Evolutionary conservation across 1,284 basidiomycete genomes (phyloP).

Genomic region (Trichosporon sp.): DNA sequence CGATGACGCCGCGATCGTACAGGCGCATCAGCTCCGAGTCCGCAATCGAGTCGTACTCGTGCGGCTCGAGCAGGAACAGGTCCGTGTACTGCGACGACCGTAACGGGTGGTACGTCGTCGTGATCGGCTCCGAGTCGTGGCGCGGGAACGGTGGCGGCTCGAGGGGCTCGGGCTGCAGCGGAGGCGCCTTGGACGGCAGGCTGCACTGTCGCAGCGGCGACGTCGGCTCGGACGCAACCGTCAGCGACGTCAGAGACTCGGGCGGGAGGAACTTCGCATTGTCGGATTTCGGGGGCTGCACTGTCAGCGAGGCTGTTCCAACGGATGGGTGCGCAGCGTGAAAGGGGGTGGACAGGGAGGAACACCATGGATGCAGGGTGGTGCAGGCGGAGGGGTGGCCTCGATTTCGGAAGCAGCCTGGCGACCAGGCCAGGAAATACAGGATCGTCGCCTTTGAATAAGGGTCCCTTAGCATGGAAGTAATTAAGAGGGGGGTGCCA

Average conservation of each 20-base stretch:
- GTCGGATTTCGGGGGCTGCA: background rate
- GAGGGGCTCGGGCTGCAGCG: background rate
- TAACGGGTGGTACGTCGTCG: background rate
- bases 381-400: background rate
- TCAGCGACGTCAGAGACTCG: background rate
- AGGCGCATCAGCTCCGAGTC: conserved; percentile 24
- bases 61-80: conserved; percentile 22
- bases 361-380: background rate
- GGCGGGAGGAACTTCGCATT: background rate
- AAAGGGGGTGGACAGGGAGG: background rate
- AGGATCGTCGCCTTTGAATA: background rate
- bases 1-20: conserved; percentile 21
- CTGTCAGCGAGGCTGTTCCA: background rate
- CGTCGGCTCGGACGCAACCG: background rate
- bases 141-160: background rate
- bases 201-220: conserved; percentile 2
- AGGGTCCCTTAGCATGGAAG: background rate
- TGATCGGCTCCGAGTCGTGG: conserved; percentile 1
- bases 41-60: conserved; percentile 25
- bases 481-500: background rate
- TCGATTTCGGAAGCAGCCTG: conserved; percentile 1
- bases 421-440: background rate
- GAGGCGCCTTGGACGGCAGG: background rate
- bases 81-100: conserved; percentile 20
- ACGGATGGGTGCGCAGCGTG: background rate